phyloP scores from a whole-genome alignment of 2,329 filamentous ascomycete genomes.

The Penicillium sp. region DNA sequence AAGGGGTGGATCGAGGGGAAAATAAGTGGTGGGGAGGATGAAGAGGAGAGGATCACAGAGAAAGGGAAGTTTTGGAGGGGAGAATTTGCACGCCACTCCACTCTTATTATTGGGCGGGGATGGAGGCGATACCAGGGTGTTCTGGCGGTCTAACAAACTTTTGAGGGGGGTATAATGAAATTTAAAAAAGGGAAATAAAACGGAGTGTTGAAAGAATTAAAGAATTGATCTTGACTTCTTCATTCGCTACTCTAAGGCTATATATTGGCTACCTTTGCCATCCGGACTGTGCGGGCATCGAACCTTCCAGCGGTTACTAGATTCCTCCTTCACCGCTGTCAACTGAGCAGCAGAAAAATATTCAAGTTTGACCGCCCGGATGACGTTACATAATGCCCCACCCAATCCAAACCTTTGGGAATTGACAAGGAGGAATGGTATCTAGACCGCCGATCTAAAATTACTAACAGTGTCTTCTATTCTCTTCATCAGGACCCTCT shows the following conservation, averaged over 20 bases:
- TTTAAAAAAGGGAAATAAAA: neutral
- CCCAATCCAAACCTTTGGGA: neutral
- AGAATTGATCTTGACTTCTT: neutral
- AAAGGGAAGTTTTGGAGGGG: constrained; percentile 31
- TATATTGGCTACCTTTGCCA: constrained; percentile 13
- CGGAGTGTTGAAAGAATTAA: neutral
- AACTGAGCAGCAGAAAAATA: constrained; percentile 24
- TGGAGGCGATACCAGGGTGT: constrained; percentile 24
- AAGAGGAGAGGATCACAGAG: constrained; percentile 19
- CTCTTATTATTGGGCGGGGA: constrained; percentile 33
- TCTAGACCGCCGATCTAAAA: neutral
- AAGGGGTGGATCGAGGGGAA: constrained; percentile 16
- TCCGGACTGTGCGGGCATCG: constrained; percentile 28
- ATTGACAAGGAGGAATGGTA: no score
- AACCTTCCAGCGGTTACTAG: constrained; percentile 43
- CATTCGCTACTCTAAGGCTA: constrained; percentile 3
- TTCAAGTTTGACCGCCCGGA: constrained; percentile 5
- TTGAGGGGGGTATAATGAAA: constrained; percentile 3
- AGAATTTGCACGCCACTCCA: constrained; percentile 43
- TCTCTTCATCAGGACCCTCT: no score
- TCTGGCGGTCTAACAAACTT: constrained; percentile 26
- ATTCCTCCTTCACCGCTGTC: constrained; percentile 27
- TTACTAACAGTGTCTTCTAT: no score
- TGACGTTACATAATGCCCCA: constrained; percentile 6
- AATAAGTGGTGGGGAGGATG: constrained; percentile 24